Percentiles rank a stretch among this genome's conserved stretches.
These are phyloP conservation scores for Suillus alpinus DNA, from an alignment of 768 basidiomycete genomes.

Conservation along the genomic window DNA sequence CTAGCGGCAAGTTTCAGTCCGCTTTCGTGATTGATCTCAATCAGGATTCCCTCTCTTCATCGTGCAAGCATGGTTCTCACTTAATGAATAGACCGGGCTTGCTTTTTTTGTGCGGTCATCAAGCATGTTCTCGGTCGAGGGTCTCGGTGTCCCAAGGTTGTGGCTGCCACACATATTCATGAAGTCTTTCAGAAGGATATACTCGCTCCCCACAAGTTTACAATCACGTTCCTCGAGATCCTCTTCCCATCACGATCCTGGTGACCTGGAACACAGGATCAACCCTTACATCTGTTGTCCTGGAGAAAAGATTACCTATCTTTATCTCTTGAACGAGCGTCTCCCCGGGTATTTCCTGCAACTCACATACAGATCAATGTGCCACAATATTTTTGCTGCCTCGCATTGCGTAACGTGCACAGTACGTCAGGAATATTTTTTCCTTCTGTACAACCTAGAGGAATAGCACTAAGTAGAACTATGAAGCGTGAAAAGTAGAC, in stretches of 20 bases:
- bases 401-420: neutral
- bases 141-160: neutral
- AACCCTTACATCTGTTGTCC: neutral
- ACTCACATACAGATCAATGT: neutral
- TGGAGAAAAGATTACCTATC: neutral
- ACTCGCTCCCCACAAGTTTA: neutral
- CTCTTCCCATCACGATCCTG: neutral
- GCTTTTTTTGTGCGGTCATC: neutral
- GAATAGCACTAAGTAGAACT: neutral
- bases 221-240: neutral
- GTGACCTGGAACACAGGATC: neutral
- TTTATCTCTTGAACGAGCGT: neutral
- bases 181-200: neutral
- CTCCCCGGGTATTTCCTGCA: neutral
- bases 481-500: neutral
- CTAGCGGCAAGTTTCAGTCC: neutral
- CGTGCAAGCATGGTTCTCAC: neutral
- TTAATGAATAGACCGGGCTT: neutral
- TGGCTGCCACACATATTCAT: neutral
- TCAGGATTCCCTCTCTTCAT: too few species aligned
- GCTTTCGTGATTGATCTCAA: too few species aligned
- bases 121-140: neutral
- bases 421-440: neutral
- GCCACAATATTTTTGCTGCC: neutral
- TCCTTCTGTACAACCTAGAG: neutral